These are phyloP conservation scores for Macadamia integrifolia DNA, from an alignment of 164 flowering plant species.

Conservation along the genomic window DNA sequence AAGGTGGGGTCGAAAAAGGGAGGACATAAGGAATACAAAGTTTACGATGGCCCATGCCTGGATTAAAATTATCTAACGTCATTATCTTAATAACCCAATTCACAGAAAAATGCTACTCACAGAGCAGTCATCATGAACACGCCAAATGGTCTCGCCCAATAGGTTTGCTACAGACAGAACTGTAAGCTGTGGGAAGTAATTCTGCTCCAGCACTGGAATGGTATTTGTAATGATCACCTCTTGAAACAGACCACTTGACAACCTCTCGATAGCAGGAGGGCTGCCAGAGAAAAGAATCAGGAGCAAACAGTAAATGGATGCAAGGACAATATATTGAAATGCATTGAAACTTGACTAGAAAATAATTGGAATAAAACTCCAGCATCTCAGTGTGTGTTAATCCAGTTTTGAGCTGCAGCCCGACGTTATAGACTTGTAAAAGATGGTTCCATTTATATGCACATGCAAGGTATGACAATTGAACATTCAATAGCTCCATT, in stretches of 20 bases:
- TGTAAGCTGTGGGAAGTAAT: constrained; percentile 80
- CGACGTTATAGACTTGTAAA: too few relatives aligned
- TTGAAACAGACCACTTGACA: constrained; percentile 74
- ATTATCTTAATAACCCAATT: constrained; percentile 8
- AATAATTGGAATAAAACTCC: too few relatives aligned
- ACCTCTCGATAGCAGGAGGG: constrained; percentile 86
- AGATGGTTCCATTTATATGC: too few relatives aligned
- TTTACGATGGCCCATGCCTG: background rate
- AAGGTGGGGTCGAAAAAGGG: background rate
- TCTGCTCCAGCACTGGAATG: constrained; percentile 57
- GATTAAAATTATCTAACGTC: constrained; percentile 1
- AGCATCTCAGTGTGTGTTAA: too few relatives aligned
- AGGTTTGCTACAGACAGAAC: constrained; percentile 77
- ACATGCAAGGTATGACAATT: too few relatives aligned
- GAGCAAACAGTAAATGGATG: background rate
- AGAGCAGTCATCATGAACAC: constrained; percentile 70
- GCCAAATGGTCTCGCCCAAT: constrained; percentile 81
- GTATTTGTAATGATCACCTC: constrained; percentile 84
- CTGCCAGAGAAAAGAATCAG: constrained; percentile 25
- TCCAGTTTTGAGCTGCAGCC: too few relatives aligned
- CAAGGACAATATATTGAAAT: background rate
- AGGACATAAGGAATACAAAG: background rate
- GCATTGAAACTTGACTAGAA: too few relatives aligned
- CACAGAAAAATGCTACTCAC: constrained; percentile 64
- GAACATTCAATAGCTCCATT: too few relatives aligned